Percentiles rank a stretch among this genome's conserved stretches.
Conservation (phyloP, 257 asterid species). For the Fraxinus americana region DNA sequence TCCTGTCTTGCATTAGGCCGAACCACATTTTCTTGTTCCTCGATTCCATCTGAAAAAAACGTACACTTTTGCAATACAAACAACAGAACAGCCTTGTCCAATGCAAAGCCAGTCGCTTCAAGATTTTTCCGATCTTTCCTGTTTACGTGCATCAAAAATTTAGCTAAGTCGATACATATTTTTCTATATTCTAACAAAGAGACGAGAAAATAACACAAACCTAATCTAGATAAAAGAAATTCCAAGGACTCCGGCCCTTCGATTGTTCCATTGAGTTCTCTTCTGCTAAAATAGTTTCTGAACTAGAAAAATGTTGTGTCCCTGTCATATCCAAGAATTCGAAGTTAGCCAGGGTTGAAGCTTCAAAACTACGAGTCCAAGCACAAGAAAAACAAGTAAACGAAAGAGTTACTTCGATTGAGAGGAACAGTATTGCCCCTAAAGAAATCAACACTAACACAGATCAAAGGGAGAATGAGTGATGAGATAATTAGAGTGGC, state of each 20-base stretch:
- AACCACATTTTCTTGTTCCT: conserved; percentile 1
- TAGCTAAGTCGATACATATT: background rate
- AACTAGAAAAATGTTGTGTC: conserved; percentile 35
- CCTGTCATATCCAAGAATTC: conserved; percentile 29
- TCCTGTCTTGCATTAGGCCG: conserved; percentile 67
- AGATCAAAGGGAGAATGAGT: conserved; percentile 37
- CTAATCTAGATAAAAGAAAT: conserved; percentile 37
- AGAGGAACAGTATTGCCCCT: conserved; percentile 34
- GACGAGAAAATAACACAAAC: conserved; percentile 13
- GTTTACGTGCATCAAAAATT: conserved; percentile 8
- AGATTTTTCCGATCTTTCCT: conserved; percentile 53
- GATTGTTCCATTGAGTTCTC: conserved; percentile 2
- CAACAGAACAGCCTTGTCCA: conserved; percentile 39
- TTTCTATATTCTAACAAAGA: background rate
- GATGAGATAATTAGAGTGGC: conserved; percentile 39
- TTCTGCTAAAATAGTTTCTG: conserved; percentile 12
- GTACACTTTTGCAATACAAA: conserved; percentile 47
- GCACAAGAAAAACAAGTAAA: background rate
- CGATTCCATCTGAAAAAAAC: conserved; percentile 24
- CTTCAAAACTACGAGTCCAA: background rate
- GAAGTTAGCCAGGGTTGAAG: background rate
- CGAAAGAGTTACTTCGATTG: conserved; percentile 36
- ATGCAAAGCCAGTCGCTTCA: conserved; percentile 51
- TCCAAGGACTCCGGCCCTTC: conserved; percentile 31
- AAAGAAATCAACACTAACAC: conserved; percentile 37